Evolutionary conservation across 2,329 filamentous ascomycete species (phyloP), one percentile per base, ranked within the genome.

Genomic region (Elsinoe fawcettii): DNA sequence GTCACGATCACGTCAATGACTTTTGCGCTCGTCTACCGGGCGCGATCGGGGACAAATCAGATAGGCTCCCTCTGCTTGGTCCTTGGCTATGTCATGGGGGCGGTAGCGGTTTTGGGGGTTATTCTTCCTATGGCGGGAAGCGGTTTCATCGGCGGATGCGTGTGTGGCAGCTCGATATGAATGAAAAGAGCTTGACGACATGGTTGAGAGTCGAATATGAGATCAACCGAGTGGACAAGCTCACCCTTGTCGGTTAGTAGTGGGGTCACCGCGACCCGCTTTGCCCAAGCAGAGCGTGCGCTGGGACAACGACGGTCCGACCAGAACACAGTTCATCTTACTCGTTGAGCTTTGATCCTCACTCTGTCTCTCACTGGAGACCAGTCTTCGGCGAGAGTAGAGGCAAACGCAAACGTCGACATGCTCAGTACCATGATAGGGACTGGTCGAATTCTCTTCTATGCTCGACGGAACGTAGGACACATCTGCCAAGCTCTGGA

Each of bases 21-120:
- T 97, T 96, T 71, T 99, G 93, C 71, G 85, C 88, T 62, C 79
- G 96, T 1, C 68, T 70, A 22, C 66, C 65, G 7, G 37, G 41
- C 5, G 6, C 37, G 9, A 32, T 18, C 11, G 6, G 6, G 11
- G 27, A 12, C 18, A 16, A 18, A 12, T 3, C 7, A 12, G 23
- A 14, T 49, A 12, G 62, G 59, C 34, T 61, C 59, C 30, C 51
- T 60, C n/a, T 39, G 51, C 6, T 55, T 65, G 1, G 68, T 67
- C 69, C 97, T 2, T 99, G 93, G 93, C 96, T 99, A 90, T 99
- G 93, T 76, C 97, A 97, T 71, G 92, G 85, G 7, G 93, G 93
- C 27, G 93, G 88, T 23, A 83, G 85, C 23, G 93, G 93, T 1
- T 96, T 97, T 65, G 93, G 93, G 57, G 93, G 93, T 0, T 99